Conservation (phyloP, 225 moss, liverwort and hornwort species). For the Lunularia cruciata region DNA sequence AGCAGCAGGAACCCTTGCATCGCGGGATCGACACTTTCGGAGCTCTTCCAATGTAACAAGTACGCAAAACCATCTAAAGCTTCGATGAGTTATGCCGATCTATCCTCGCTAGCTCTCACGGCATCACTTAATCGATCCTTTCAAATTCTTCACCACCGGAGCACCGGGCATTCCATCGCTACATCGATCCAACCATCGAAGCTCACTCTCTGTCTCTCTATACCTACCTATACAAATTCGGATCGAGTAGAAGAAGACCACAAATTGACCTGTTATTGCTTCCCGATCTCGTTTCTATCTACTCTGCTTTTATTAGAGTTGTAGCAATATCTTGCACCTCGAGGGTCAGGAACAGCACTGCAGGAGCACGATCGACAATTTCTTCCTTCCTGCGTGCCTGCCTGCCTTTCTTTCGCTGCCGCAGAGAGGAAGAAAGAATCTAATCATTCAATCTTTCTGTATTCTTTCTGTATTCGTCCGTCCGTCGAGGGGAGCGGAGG, state of each 20-base stretch:
- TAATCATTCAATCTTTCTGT: conserved; percentile 1
- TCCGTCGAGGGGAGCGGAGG: background rate
- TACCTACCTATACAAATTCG: background rate
- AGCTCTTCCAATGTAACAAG: background rate
- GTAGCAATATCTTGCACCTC: conserved; percentile 8
- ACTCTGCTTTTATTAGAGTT: background rate
- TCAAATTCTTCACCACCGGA: background rate
- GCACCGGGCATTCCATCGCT: conserved; percentile 4
- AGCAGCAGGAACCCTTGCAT: background rate
- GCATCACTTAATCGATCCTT: background rate
- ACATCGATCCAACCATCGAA: conserved; percentile 1
- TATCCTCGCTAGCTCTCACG: background rate
- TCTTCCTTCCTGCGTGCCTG: too few relatives aligned
- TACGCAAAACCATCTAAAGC: background rate
- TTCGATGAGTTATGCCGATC: conserved; percentile 2
- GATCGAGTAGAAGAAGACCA: background rate
- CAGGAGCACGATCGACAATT: too few relatives aligned
- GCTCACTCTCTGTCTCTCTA: too few relatives aligned
- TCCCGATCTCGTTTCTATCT: background rate
- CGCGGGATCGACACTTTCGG: background rate
- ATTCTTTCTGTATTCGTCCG: background rate
- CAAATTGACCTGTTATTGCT: background rate
- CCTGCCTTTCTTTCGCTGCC: too few relatives aligned
- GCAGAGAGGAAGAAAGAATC: conserved; percentile 5
- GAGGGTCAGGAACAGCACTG: too few relatives aligned